Conservation (phyloP, 1,284 basidiomycete species). For the Malassezia yamatoensis region DNA sequence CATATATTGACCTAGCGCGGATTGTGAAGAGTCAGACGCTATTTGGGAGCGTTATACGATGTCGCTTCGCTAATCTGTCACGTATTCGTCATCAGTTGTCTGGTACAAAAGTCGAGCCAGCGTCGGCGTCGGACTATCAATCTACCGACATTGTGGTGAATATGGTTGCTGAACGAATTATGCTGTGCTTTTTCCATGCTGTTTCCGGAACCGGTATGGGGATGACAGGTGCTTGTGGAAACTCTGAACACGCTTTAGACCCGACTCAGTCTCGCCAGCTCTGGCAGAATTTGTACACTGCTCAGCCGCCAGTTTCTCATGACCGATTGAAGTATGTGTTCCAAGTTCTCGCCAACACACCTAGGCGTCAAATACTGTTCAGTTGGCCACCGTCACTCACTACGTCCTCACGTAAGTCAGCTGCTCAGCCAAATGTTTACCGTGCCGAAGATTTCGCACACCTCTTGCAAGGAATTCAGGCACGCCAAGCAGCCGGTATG, state of each 20-base stretch:
- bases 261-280: neutral
- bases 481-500: slow-evolving; percentile 47
- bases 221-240: slow-evolving; percentile 58
- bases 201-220: slow-evolving; percentile 51
- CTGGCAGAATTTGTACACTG: neutral
- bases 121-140: slow-evolving; percentile 62
- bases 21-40: slow-evolving; percentile 70
- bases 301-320: neutral
- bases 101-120: slow-evolving; percentile 33
- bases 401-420: slow-evolving; percentile 11
- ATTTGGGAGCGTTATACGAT: slow-evolving; percentile 82
- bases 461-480: slow-evolving; percentile 64
- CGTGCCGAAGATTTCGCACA: slow-evolving; percentile 70
- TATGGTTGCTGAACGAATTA: slow-evolving; percentile 79
- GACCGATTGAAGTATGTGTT: slow-evolving; percentile 55
- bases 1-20: slow-evolving; percentile 57
- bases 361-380: slow-evolving; percentile 58
- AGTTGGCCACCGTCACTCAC: slow-evolving; percentile 65
- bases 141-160: slow-evolving; percentile 86
- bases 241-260: slow-evolving; percentile 48
- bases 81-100: slow-evolving; percentile 48
- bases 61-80: slow-evolving; percentile 51
- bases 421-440: slow-evolving; percentile 54
- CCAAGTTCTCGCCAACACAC: slow-evolving; percentile 61
- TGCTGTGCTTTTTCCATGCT: slow-evolving; percentile 90